Evolutionary conservation across 2,329 filamentous ascomycete genomes (phyloP).

Genomic region (Rhinocladiella mackenziei): DNA sequence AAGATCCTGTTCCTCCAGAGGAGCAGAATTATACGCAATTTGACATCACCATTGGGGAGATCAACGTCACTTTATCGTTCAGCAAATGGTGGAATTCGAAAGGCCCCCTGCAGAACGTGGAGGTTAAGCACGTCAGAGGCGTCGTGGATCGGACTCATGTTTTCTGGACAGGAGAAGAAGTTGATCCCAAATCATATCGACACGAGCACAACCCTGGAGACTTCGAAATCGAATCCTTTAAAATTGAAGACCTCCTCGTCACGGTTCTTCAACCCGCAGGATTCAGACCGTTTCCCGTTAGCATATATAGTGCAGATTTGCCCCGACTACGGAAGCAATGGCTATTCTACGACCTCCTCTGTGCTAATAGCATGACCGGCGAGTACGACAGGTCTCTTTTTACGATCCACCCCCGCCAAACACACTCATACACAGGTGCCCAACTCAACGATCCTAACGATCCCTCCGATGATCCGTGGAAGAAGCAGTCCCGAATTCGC

Average conservation of each 20-base stretch:
- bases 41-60: conserved; percentile 87
- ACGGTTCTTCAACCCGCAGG: conserved; percentile 85
- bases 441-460: conserved; percentile 50
- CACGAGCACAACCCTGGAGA: conserved; percentile 86
- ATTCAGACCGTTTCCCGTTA: conserved; percentile 92
- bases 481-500: conserved; percentile 87
- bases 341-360: conserved; percentile 96
- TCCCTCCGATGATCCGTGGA: conserved; percentile 67
- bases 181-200: conserved; percentile 81
- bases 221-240: conserved; percentile 96
- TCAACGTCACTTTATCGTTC: conserved; percentile 95
- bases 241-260: conserved; percentile 86
- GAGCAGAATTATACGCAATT: conserved; percentile 98
- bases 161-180: conserved; percentile 61
- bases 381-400: conserved; percentile 94
- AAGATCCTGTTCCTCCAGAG: conserved; percentile 52
- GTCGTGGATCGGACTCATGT: conserved; percentile 88
- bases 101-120: conserved; percentile 83
- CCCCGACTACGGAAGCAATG: conserved; percentile 91
- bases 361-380: conserved; percentile 92
- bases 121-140: conserved; percentile 87
- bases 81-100: conserved; percentile 99
- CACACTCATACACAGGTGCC: conserved; percentile 70
- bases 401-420: conserved; percentile 90
- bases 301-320: conserved; percentile 92